Evolutionary conservation across 257 asterid genomes (phyloP), one percentile per base, ranked within the genome.

Genomic region (Handroanthus guayacan): DNA sequence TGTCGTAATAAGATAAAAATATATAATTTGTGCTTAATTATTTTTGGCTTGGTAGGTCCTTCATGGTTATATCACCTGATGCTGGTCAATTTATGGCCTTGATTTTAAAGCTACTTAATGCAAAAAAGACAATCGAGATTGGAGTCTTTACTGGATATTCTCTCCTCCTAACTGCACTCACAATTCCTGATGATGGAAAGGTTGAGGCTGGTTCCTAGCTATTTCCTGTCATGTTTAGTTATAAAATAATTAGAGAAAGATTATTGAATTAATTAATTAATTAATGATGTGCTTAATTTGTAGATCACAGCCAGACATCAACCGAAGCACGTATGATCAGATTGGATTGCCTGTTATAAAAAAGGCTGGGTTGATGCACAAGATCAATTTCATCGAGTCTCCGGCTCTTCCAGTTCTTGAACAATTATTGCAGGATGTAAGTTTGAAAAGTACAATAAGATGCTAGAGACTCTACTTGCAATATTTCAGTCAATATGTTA

Each of bases 121-220:
- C 95, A 0, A 85, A 85, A 67, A 89, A 78, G 31, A 89, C 89
- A 0, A 87, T 87, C 39, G 91, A 87, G 76, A 55, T 89, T 55
- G 95, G 95, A 17, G 91, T 89, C 0, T 89, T 86, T 62, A 87
- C 92, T 9, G 95, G 95, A 62, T 89, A 89, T 45, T 89, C 95
- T 16, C 78, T 86, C 60, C 86, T 87, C 62, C 78, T 82, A 43
- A 89, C 92, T 17, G 92, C 92, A 7, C 92, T 89, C 34, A 64
- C 83, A 17, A 87, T 87, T 54, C 95, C 92, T n/a, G 78, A 81
- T 1, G 87, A 87, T 70, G 95, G 88, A 81, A 84, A 87, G 90
- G 94, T 83, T 67, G 17, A 5, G 3, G 2, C 37, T 18, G 31
- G 14, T 41, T 25, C 1, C 31, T n/a, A n/a, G n/a, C n/a, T 25